These are phyloP conservation scores for Citrus sp. DNA, from an alignment of 345 rosid genomes.

Conservation along the genomic window DNA sequence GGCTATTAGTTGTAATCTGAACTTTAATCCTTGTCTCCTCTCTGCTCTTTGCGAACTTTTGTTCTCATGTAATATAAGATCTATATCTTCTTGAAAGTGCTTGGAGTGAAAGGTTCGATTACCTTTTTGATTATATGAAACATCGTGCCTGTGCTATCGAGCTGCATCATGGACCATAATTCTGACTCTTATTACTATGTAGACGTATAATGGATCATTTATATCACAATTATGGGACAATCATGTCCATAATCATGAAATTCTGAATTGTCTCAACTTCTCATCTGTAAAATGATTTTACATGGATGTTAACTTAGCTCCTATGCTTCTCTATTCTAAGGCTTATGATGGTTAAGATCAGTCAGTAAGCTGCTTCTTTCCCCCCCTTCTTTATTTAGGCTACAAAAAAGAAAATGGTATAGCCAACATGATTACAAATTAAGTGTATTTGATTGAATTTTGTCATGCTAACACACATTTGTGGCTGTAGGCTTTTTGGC, in stretches of 20 bases:
- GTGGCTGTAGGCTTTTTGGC: slow-evolving; percentile 67
- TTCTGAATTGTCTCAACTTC: neutral
- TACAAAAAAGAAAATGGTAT: neutral
- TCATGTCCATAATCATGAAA: neutral
- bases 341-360: neutral
- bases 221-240: neutral
- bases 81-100: neutral
- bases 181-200: neutral
- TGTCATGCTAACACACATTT: neutral
- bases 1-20: neutral
- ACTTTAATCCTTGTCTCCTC: neutral
- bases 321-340: neutral
- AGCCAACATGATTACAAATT: neutral
- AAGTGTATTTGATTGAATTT: no score
- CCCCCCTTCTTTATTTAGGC: neutral
- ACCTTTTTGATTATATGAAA: neutral
- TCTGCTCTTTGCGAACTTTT: neutral
- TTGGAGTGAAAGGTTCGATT: neutral
- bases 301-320: neutral
- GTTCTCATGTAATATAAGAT: neutral
- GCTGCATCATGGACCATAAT: neutral
- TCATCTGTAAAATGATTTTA: neutral
- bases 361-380: neutral
- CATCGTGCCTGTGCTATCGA: neutral
- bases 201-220: neutral